Conservation (phyloP, 225 moss, liverwort and hornwort genomes). For the Thuidium tamariscinum region DNA sequence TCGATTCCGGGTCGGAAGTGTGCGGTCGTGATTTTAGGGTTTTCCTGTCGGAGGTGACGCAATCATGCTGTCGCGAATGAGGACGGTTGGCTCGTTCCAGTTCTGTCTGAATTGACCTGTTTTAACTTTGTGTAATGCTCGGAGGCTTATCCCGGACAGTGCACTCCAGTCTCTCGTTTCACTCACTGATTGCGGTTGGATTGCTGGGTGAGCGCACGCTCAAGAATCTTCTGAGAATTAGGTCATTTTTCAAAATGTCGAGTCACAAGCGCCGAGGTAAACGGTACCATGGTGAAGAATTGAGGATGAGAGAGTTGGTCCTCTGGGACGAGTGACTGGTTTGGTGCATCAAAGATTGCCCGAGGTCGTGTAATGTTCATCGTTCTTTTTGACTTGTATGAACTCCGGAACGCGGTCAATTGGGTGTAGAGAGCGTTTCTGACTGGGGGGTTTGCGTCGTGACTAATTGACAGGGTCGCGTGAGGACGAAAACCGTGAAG, state of each 20-base stretch:
- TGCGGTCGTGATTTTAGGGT: neutral
- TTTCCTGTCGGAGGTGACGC: neutral
- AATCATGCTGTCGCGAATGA: neutral
- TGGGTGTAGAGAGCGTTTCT: neutral
- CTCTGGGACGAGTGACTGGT: neutral
- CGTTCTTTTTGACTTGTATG: neutral
- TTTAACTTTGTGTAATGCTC: too few species aligned
- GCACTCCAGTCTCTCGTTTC: neutral
- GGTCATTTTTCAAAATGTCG: neutral
- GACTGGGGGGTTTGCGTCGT: neutral
- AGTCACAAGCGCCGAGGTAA: neutral
- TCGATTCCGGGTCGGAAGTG: neutral
- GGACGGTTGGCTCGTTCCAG: constrained; percentile 16
- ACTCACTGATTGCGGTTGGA: neutral
- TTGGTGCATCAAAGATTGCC: neutral
- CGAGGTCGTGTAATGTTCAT: neutral
- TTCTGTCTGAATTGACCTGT: neutral
- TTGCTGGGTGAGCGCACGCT: neutral
- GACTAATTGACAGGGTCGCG: constrained; percentile 41
- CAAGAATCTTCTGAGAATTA: neutral
- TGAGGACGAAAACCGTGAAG: constrained; percentile 96
- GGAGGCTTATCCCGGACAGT: neutral
- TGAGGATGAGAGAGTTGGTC: neutral
- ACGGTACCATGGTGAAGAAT: neutral
- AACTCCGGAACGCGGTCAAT: neutral